Base-by-base conservation (phyloP, 371 early-diverging fungal genomes). In the Mortierella sp. region DNA sequence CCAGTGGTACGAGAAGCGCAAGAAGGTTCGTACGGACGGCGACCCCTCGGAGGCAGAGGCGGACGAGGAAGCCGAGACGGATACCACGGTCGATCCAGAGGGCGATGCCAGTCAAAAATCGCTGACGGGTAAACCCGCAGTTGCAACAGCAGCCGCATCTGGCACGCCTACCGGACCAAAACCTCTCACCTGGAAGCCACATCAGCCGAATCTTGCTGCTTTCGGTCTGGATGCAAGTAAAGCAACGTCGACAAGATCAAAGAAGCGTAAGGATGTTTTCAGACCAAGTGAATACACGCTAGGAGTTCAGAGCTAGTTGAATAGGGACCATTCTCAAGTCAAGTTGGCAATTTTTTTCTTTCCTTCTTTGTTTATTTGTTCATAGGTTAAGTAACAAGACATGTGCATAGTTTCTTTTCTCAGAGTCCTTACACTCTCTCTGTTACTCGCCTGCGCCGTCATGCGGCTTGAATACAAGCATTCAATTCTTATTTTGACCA, bases 1-100 rank as follows among this genome's bases (percentile, higher is more conserved):
- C 77, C 92, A 92, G 72, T 92, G 93, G 93, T 93, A 93, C 57
- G 90, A 93, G 55, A 88, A 88, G 74, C 89, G 90, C 38, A 92
- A 93, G 72, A 80, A 87, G 54, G n/a, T 73, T 24, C 81, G 78
- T 4, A 57, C 31, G 4, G 79, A 73, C 10, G 76, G 75, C 8
- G 77, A 70, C 3, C 78, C 72, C 0, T 81, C 84, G 28, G 84
- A 84, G 68, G 78, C 74, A 21, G 84, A 84, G 42, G 80, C 78
- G 34, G 84, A 84, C 16, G 84, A 60, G 60, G 84, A 79, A 26
- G 80, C 79, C 34, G 84, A 73, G 55, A 84, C 84, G 1, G 84
- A 84, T 21, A 84, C 84, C 16, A 84, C 84, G 2, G 76, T 79
- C n/a, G 84, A 84, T 47, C 84, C 84, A 16, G 84, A 84, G 1